Base-by-base conservation (phyloP, 352 stramenopile species). In the Achlya hypogyna region DNA sequence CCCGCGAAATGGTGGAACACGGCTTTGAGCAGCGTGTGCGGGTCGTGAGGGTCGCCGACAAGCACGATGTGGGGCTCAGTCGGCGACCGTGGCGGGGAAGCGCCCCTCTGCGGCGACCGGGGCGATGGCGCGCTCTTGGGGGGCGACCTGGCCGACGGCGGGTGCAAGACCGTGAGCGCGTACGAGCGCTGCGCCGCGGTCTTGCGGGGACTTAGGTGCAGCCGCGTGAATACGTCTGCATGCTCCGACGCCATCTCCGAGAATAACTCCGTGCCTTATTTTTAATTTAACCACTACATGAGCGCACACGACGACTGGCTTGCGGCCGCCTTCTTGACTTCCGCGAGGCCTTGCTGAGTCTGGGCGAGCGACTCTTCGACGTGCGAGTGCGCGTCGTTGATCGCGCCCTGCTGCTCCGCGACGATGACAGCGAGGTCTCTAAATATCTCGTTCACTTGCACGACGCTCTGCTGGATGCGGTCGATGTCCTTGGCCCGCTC, bases 391-490 rank as follows among this genome's bases (percentile, higher is more conserved):
- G 95, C 92, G 23, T 90, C 80, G 70, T 96, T 86, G 63, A 95
- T 91, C 32, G 78, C 76, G 20, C 75, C 77, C 71, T 96, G 87
- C 70, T 96, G 86, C 54, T 94, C 81, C 34, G 87, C 74, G 42
- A 96, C 87, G 59, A 96, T 91, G 12, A 78, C 78, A 14, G 87
- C 87, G 59, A 96, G 65, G 63, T 96, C 87, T 6, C 86, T 74
- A 73, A 94, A 96, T 71, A 96, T 96, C 74, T 96, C 87, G 69
- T 96, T 86, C 29, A 96, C 87, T 65, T 96, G 85, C 40, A 84
- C 86, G n/a, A 96, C 83, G 62, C 85, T 95, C 69, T 90, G 74
- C 72, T 96, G 86, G 72, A 96, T 96, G 62, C 89, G 84, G 42
- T 79, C 75, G 42, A 96, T 90, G 56, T 95, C 87, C 47, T 88